phyloP scores from a whole-genome alignment of 108 stramenopile species.

The Skeletonema potamos region DNA sequence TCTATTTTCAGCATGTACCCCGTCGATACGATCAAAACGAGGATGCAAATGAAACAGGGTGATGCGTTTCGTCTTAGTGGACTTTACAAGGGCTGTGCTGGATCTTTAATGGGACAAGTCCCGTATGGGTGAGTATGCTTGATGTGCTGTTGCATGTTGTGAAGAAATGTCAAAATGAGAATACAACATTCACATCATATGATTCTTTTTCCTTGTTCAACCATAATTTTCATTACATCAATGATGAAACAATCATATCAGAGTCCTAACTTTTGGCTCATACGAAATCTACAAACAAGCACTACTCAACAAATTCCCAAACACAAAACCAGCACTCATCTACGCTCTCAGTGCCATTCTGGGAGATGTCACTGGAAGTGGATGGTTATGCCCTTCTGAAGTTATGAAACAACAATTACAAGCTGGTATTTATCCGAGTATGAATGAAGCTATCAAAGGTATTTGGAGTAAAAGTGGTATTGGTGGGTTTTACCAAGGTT shows the following conservation, averaged over 20 bases:
- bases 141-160: neutral
- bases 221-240: neutral
- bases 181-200: neutral
- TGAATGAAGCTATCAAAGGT: conserved; percentile 53
- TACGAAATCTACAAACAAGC: conserved; percentile 84
- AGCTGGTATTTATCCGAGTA: conserved; percentile 66
- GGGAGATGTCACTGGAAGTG: conserved; percentile 78
- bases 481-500: conserved; percentile 68
- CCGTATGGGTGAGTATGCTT: conserved; percentile 60
- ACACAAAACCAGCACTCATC: conserved; percentile 51
- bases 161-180: neutral
- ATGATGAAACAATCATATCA: neutral
- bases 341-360: conserved; percentile 65
- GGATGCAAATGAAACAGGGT: conserved; percentile 74
- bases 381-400: conserved; percentile 77
- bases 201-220: neutral
- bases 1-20: conserved; percentile 83
- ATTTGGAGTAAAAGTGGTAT: conserved; percentile 62
- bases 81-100: conserved; percentile 61
- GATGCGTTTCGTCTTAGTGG: conserved; percentile 57
- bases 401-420: conserved; percentile 76
- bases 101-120: conserved; percentile 74
- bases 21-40: conserved; percentile 87
- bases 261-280: conserved; percentile 77
- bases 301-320: conserved; percentile 56